These are phyloP conservation scores for Candida ipomoeae DNA, from an alignment of 805 yeast genomes.

Conservation along the genomic window DNA sequence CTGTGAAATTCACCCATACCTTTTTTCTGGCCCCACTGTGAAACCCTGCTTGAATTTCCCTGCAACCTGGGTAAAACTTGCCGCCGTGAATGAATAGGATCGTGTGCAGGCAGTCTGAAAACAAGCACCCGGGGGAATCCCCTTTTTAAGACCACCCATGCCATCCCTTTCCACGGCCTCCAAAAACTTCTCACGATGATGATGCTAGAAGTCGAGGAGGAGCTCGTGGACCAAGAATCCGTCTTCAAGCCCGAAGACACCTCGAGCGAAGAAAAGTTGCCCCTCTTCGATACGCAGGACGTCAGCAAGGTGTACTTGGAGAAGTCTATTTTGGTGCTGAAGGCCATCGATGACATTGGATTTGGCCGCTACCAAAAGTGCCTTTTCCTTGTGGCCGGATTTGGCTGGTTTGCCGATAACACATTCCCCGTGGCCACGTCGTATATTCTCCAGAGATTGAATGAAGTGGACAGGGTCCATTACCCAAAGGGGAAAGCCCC, in stretches of 20 bases:
- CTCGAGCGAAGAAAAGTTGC: background rate
- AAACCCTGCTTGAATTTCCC: no score
- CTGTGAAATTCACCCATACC: no score
- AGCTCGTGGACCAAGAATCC: background rate
- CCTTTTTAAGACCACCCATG: no score
- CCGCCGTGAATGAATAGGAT: no score
- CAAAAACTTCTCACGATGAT: background rate
- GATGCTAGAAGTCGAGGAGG: background rate
- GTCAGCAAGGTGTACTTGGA: conserved; percentile 10
- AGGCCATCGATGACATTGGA: conserved; percentile 35
- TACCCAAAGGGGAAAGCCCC: conserved; percentile 31
- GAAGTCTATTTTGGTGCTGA: conserved; percentile 35
- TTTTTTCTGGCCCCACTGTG: no score
- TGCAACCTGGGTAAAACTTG: no score
- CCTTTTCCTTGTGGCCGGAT: conserved; percentile 24
- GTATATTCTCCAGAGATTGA: conserved; percentile 28
- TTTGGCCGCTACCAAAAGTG: conserved; percentile 27
- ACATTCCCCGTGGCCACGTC: conserved; percentile 38
- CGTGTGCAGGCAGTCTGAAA: no score
- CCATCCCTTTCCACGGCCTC: no score
- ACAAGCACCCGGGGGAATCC: no score
- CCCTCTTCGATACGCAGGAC: conserved; percentile 12
- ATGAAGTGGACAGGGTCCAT: conserved; percentile 35
- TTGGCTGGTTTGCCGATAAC: conserved; percentile 36
- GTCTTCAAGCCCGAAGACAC: background rate